These are phyloP conservation scores for Ceratobasidium sp. DNA, from an alignment of 1,284 basidiomycete species.

Conservation along the genomic window DNA sequence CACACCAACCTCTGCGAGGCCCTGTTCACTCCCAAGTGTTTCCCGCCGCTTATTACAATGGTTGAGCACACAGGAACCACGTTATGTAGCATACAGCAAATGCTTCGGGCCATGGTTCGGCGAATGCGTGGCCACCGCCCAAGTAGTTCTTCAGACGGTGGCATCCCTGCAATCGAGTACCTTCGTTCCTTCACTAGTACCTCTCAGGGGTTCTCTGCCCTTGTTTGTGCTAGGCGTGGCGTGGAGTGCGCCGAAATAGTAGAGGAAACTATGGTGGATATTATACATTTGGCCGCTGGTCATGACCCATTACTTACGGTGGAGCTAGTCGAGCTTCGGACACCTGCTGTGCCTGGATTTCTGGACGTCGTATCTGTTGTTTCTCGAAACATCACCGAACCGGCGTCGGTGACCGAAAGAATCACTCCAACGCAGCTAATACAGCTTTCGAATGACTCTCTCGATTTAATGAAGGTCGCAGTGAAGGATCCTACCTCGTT, in stretches of 20 bases:
- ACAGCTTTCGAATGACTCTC: background rate
- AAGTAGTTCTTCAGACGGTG: background rate
- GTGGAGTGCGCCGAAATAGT: background rate
- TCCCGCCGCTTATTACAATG: constrained; percentile 6
- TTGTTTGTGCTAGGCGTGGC: background rate
- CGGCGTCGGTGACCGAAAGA: background rate
- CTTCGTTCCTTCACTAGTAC: background rate
- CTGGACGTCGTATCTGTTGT: background rate
- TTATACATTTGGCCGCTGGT: background rate
- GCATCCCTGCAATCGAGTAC: constrained; percentile 7
- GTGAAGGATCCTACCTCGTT: background rate
- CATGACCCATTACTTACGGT: background rate
- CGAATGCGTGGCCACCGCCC: background rate
- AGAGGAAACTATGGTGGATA: background rate
- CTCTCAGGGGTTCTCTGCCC: background rate
- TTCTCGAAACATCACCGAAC: background rate
- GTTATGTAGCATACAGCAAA: background rate
- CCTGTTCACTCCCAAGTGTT: background rate
- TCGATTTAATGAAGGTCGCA: background rate
- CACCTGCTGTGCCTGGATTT: background rate
- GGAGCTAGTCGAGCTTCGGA: background rate
- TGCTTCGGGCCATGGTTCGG: background rate
- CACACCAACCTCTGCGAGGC: background rate
- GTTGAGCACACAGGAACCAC: constrained; percentile 1
- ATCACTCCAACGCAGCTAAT: background rate